Evolutionary conservation across 2,329 filamentous ascomycete genomes (phyloP), one percentile per base, ranked within the genome.

Genomic region (Tolypocladium endophyticum): DNA sequence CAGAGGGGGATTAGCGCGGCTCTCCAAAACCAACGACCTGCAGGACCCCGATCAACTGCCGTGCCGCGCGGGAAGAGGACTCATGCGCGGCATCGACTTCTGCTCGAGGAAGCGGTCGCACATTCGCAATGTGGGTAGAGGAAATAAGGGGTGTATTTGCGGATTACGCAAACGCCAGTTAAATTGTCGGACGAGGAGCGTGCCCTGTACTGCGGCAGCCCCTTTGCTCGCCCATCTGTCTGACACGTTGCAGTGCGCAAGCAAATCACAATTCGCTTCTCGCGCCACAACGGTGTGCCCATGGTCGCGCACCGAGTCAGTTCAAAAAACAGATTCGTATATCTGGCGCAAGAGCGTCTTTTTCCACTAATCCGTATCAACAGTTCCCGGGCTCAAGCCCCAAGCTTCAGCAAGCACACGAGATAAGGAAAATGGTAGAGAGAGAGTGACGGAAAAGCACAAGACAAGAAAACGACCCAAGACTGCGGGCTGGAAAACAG

Each of bases 291-390:
- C n/a, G 18, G 7, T 33, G 30, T 35, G 50, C 47, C 30, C 50
- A 53, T 35, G 30, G 20, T 23, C 20, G 30, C 18, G 11, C 50
- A 35, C 9, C 41, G 28, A 20, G 3, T 23, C 9, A 18, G 18
- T 39, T 58, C 23, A 30, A 58, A 52, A 57, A 56, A n/a, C 58
- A 30, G n/a, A 57, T 53, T 54, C 55, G 58, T 54, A 60, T 60
- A 41, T 57, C 52, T 56, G 56, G 59, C 55, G 59, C 59, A 47
- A 35, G 38, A 47, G 36, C 47, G 39, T 54, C 30, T 39, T 56
- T 43, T 54, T 54, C 56, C 59, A 39, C 55, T 50, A 33, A 25
- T 25, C 43, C 56, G 36, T 52, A 58, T 39, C 59, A 50, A 59
- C 57, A 58, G 18, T 47, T 47, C 52, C 56, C 16, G 50, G 50